A percentile compares a stretch with the other conserved stretches of the same genome.
Conservation (phyloP, 2,329 filamentous ascomycete species). For the Aspergillus vadensis region DNA sequence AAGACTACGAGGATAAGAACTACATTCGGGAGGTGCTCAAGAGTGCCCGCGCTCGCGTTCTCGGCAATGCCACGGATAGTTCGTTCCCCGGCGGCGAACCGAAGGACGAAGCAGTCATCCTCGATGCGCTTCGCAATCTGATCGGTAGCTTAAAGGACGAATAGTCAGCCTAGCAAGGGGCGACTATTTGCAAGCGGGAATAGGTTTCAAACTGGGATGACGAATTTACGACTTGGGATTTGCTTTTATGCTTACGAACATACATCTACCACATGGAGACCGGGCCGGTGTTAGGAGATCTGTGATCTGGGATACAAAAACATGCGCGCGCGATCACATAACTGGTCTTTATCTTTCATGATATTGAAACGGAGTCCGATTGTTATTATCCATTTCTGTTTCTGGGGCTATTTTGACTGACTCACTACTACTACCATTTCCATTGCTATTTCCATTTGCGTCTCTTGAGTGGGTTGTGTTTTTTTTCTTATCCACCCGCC, state of each 20-base stretch:
- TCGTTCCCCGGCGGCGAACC: constrained; percentile 48
- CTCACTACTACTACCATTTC: not conserved
- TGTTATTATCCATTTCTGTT: constrained; percentile 9
- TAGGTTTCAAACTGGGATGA: constrained; percentile 7
- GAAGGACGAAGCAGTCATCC: constrained; percentile 47
- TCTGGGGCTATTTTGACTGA: not conserved
- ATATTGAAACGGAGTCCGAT: constrained; percentile 1
- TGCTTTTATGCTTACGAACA: constrained; percentile 15
- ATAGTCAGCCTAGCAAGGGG: constrained; percentile 8
- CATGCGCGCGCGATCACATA: not conserved
- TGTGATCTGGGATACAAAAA: constrained; percentile 5
- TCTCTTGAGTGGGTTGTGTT: not conserved
- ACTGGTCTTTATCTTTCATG: not conserved
- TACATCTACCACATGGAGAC: constrained; percentile 11
- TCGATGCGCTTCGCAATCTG: constrained; percentile 43
- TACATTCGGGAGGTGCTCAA: constrained; percentile 48
- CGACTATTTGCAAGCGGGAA: not conserved
- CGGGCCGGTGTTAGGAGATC: constrained; percentile 18
- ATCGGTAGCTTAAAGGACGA: constrained; percentile 44
- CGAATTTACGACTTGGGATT: constrained; percentile 17
- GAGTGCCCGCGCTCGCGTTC: constrained; percentile 45
- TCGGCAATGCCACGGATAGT: constrained; percentile 44
- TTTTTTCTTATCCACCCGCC: not conserved
- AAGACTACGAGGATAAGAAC: constrained; percentile 49
- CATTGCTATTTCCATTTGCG: constrained; percentile 10